Evolutionary conservation across 202 grass and related monocot genomes (phyloP), one percentile per base, ranked within the genome.

Genomic region (Sporobolus alterniflorus): DNA sequence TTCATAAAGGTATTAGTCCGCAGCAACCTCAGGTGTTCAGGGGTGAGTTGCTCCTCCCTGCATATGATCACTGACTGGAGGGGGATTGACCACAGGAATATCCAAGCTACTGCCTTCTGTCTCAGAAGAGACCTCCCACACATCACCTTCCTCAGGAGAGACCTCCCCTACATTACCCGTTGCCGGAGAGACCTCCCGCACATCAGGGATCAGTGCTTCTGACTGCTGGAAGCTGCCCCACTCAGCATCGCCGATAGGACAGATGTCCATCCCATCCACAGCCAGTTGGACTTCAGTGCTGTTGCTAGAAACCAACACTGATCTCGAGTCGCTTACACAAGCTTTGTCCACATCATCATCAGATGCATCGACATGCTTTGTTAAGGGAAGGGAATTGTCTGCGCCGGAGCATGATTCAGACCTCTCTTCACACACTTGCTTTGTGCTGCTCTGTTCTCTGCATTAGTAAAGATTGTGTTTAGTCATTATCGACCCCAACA

Each of bases 291-390:
- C 84, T 78, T 88, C 89, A 24, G 79, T 88, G 15, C 80, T 79
- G 3, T 73, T 55, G 17, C 29, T 87, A 15, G 91, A 87, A 74
- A 93, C 93, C 64, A 90, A 64, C 71, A 94, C 81, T 20, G 76
- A 83, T 63, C 90, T 85, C 4, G 90, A 90, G 71, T 95, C 93
- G 18, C 82, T 90, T 71, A 92, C 90, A 64, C 93, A 96, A 25
- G 91, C 96, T 81, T 99, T 96, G 72, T 99, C 96, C 29, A 99
- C 96, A 60, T 99, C 81, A 11, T 99, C 93, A 66, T 99, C 91
- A 18, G 87, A 86, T 48, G 83, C 86, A 57, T 99, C 91, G 1
- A 99, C 91, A 6, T 96, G 96, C 81, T 94, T 99, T 52, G 93
- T 99, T 33, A 96, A 73, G 29, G 90, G 92, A 82, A 80, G 93